These are phyloP conservation scores for Solanum rostratum DNA, from an alignment of 257 asterid species.

Conservation along the genomic window DNA sequence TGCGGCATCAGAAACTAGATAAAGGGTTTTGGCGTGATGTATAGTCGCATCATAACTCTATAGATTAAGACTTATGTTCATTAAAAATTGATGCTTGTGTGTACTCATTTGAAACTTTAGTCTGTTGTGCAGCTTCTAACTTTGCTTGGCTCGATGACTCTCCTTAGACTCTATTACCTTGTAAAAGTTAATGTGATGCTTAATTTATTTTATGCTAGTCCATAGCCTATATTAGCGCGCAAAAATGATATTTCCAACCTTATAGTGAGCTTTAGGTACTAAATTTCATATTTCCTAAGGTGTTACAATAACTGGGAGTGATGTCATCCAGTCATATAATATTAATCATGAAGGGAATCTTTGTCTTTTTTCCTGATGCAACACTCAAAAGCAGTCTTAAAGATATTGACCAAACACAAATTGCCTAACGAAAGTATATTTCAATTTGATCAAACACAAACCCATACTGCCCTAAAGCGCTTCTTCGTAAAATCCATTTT, in stretches of 20 bases:
- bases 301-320: background rate
- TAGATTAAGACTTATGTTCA: background rate
- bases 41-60: background rate
- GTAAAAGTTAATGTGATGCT: background rate
- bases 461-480: background rate
- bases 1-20: background rate
- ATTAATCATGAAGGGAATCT: background rate
- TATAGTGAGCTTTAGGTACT: background rate
- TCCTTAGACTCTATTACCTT: background rate
- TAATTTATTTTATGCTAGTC: no score
- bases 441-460: background rate
- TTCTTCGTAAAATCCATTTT: background rate
- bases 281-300: background rate
- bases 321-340: background rate
- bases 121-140: background rate
- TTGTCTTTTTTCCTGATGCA: background rate
- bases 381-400: background rate
- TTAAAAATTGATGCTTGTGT: background rate
- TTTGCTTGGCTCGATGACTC: background rate
- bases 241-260: background rate
- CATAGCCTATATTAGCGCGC: background rate
- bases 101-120: background rate
- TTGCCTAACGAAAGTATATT: background rate
- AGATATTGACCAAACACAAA: background rate
- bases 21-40: background rate